phyloP scores from a whole-genome alignment of 2,329 filamentous ascomycete genomes.

The Neonectria coccinea region DNA sequence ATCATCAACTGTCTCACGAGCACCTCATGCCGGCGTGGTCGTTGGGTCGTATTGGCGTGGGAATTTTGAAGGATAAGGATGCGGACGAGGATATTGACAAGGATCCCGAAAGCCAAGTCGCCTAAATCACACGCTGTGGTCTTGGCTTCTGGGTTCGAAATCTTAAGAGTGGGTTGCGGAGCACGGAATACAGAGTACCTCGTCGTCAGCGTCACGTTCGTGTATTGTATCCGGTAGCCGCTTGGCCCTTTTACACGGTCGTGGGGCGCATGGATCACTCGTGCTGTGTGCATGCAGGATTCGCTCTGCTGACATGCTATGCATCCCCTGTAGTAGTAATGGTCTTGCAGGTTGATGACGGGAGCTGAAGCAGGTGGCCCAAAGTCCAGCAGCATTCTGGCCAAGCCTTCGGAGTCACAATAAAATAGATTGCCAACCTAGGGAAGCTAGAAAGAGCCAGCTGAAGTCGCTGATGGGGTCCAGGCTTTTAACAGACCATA shows the following conservation, averaged over 20 bases:
- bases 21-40: not conserved
- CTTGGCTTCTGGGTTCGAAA: not conserved
- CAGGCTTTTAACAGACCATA: constrained; percentile 24
- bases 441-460: constrained; percentile 11
- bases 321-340: not conserved
- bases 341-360: not conserved
- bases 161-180: not conserved
- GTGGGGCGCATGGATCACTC: not conserved
- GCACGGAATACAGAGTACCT: not conserved
- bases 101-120: not conserved
- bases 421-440: constrained; percentile 1
- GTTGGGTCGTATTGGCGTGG: not conserved
- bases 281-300: not conserved
- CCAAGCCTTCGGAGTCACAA: constrained; percentile 10
- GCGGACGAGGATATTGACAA: not conserved
- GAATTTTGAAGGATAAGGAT: not conserved
- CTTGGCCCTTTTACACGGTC: not conserved
- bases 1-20: not conserved
- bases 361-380: not conserved
- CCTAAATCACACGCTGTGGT: not conserved
- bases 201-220: not conserved
- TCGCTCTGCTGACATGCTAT: not conserved
- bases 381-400: not conserved
- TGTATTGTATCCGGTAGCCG: not conserved
- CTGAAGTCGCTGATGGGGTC: constrained; percentile 15